A percentile compares a stretch with the other conserved stretches of the same genome.
phyloP scores from a whole-genome alignment of 768 basidiomycete species.

The Hericium alpestre region DNA sequence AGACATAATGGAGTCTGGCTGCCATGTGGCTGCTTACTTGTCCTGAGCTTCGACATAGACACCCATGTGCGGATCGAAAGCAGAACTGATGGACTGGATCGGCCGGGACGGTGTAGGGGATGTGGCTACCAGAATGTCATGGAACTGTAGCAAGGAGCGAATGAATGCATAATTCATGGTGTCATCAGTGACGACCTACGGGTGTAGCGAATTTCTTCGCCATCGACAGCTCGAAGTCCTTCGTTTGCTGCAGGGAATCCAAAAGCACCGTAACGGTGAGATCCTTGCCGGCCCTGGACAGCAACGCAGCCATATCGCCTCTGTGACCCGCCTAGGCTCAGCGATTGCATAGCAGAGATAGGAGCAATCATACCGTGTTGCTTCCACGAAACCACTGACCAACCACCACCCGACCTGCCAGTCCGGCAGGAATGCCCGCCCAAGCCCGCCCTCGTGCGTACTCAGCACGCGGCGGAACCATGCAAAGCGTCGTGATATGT shows the following conservation, averaged over 20 bases:
- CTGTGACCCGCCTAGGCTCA: slow-evolving; percentile 26
- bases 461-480: slow-evolving; percentile 87
- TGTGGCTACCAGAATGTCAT: slow-evolving; percentile 50
- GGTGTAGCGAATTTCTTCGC: slow-evolving; percentile 73
- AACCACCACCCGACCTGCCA: slow-evolving; percentile 85
- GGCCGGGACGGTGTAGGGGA: slow-evolving; percentile 38
- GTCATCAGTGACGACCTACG: slow-evolving; percentile 26
- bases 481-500: slow-evolving; percentile 82
- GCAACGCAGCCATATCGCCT: slow-evolving; percentile 71
- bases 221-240: slow-evolving; percentile 82
- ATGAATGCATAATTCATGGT: background rate
- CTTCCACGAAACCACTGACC: slow-evolving; percentile 78
- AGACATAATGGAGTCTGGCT: background rate
- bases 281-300: slow-evolving; percentile 67
- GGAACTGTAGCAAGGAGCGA: slow-evolving; percentile 33
- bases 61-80: slow-evolving; percentile 86
- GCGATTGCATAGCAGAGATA: background rate
- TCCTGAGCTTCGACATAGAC: slow-evolving; percentile 96
- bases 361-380: slow-evolving; percentile 54
- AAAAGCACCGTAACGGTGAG: slow-evolving; percentile 72
- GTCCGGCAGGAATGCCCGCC: slow-evolving; percentile 67
- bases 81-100: slow-evolving; percentile 66
- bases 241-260: slow-evolving; percentile 76
- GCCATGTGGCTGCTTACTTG: slow-evolving; percentile 43
- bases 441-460: slow-evolving; percentile 81